Percentiles rank a stretch among this genome's conserved stretches.
These are phyloP conservation scores for Dactylellina cionopaga DNA, from an alignment of 2,329 filamentous ascomycete genomes.

Conservation along the genomic window DNA sequence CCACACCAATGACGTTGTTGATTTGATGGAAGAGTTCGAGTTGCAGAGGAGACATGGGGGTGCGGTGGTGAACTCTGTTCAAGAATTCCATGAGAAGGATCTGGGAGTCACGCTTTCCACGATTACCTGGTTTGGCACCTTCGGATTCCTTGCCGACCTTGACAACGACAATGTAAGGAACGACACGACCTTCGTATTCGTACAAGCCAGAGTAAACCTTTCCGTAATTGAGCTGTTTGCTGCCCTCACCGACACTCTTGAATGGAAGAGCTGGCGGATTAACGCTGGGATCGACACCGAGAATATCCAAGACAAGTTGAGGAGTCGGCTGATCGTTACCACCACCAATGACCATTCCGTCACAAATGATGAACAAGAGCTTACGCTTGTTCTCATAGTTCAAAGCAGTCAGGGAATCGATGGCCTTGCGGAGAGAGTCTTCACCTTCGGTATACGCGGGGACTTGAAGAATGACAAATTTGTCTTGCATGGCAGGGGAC, in stretches of 20 bases:
- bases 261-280: constrained; percentile 94
- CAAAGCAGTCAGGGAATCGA: constrained; percentile 92
- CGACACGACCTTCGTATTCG: constrained; percentile 86
- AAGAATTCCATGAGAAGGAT: constrained; percentile 96
- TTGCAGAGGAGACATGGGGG: constrained; percentile 94
- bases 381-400: constrained; percentile 99
- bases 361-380: constrained; percentile 93
- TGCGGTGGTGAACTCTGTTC: constrained; percentile 93
- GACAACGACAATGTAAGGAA: constrained; percentile 93
- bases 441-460: constrained; percentile 98
- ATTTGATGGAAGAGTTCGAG: constrained; percentile 99
- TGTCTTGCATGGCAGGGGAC: constrained; percentile 89
- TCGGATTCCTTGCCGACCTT: constrained; percentile 98
- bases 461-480: constrained; percentile 98
- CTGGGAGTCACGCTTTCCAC: constrained; percentile 98
- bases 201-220: constrained; percentile 99
- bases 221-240: constrained; percentile 94
- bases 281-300: constrained; percentile 95
- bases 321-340: constrained; percentile 97
- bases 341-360: constrained; percentile 94
- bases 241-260: constrained; percentile 88
- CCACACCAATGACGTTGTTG: constrained; percentile 98
- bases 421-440: constrained; percentile 88
- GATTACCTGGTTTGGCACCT: constrained; percentile 94
- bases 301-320: constrained; percentile 96